Base-by-base conservation (phyloP, 2,329 filamentous ascomycete species). In the Colletotrichum siamense region DNA sequence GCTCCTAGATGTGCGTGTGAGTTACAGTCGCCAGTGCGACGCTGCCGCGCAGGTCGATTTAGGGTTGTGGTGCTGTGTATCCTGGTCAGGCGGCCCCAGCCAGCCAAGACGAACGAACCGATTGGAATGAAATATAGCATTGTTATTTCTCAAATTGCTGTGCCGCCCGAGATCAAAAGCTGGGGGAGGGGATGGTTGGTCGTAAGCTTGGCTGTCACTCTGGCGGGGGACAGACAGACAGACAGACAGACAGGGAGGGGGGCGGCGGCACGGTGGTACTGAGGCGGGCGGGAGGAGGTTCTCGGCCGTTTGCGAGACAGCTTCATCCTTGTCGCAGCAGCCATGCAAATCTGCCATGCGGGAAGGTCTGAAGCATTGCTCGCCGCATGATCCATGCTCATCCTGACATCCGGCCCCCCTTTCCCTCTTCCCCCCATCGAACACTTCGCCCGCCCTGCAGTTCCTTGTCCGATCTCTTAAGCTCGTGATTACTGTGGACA, bases 341-440 rank as follows among this genome's bases (percentile, higher is more conserved):
- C 22, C 22, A 24, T 57, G 15, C 28, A 32, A 34, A 62, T 30
- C 59, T 22, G 63, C 34, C 72, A 59, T 24, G 39, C 67, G 49
- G 36, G 10, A 66, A 44, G 55, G 62, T 63, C 57, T 55, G 69
- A n/a, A 24, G 67, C 66, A 71, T 34, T 61, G 61, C 72, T 52
- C 72, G 63, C 62, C 22, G n/a, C 52, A 72, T 26, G 69, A 63
- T 57, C 62, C 68, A 65, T 75, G 68, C 49, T 62, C 59, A 62
- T 24, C 26, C 59, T 62, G 59, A 13, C 59, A 34, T 32, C 59
- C 59, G 28, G 10, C 55, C 57, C 30, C 8, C 28, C 18, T 16
- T n/a, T 63, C n/a, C 44, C n/a, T 52, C n/a, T n/a, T 10, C 10
- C n/a, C n/a, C 44, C 18, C 44, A 52, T 52, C 44, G 44, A 52